Evolutionary conservation across 169 alveolate species (phyloP).

Genomic region (Blepharisma undulans): DNA sequence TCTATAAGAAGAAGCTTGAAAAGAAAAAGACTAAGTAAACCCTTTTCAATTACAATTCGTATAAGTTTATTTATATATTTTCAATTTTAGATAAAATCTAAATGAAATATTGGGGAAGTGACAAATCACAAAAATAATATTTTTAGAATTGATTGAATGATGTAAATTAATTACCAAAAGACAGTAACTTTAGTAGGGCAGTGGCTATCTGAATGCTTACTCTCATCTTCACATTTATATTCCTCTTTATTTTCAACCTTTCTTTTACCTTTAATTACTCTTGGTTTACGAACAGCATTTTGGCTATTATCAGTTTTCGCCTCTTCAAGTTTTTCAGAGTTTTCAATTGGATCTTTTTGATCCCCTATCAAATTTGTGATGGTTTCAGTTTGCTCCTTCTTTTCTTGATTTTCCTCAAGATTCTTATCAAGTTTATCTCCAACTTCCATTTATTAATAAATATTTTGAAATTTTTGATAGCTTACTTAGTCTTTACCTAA

Average conservation of each 20-base stretch:
- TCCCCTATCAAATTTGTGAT: background rate
- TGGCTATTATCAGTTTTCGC: background rate
- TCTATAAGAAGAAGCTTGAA: slow-evolving; percentile 96
- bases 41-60: background rate
- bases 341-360: background rate
- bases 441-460: background rate
- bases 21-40: slow-evolving; percentile 89
- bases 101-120: no score
- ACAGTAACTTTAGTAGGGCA: background rate
- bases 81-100: no score
- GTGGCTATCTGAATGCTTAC: background rate
- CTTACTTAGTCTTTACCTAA: background rate
- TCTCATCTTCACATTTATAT: background rate
- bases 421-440: background rate
- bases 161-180: background rate
- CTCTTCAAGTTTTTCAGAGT: background rate
- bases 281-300: background rate
- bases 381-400: background rate
- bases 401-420: background rate
- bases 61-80: no score
- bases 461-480: no score
- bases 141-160: no score
- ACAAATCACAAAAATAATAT: no score
- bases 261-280: background rate
- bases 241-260: background rate